Conservation (phyloP, 805 yeast species). For the Grigorovia transvaalensis region DNA sequence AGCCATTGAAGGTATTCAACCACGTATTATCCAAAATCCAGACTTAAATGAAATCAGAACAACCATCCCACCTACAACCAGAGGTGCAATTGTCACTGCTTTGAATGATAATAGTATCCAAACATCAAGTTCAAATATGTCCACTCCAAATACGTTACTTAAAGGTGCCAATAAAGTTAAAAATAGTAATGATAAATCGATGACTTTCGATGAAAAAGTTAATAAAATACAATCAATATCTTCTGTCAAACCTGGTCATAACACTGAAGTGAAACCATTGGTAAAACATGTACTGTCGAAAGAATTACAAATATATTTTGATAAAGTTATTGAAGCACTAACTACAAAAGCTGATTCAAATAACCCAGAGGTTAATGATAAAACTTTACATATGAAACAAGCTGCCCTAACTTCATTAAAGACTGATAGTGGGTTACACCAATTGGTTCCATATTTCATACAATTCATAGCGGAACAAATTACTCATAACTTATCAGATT, state of each 20-base stretch:
- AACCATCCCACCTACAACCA: slow-evolving; percentile 59
- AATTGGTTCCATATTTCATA: slow-evolving; percentile 88
- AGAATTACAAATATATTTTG: slow-evolving; percentile 88
- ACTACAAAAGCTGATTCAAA: slow-evolving; percentile 39
- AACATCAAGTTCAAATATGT: slow-evolving; percentile 11
- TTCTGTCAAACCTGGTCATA: slow-evolving; percentile 31
- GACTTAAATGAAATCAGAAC: slow-evolving; percentile 57
- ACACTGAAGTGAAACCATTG: slow-evolving; percentile 67
- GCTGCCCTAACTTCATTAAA: slow-evolving; percentile 81
- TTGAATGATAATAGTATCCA: slow-evolving; percentile 39
- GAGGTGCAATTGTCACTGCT: slow-evolving; percentile 74
- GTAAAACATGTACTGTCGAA: slow-evolving; percentile 93
- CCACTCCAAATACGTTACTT: slow-evolving; percentile 7
- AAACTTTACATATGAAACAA: slow-evolving; percentile 40
- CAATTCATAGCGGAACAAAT: slow-evolving; percentile 94
- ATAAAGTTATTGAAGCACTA: slow-evolving; percentile 75
- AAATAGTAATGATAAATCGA: background rate
- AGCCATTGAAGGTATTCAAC: slow-evolving; percentile 97
- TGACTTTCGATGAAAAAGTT: background rate
- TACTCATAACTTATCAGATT: slow-evolving; percentile 71
- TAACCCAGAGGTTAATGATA: slow-evolving; percentile 6
- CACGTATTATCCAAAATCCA: slow-evolving; percentile 95
- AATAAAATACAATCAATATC: slow-evolving; percentile 18
- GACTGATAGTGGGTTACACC: slow-evolving; percentile 94
- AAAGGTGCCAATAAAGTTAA: slow-evolving; percentile 12